Conservation (phyloP, 495 filamentous ascomycete genomes). For the Aspergillus bertholletiae region DNA sequence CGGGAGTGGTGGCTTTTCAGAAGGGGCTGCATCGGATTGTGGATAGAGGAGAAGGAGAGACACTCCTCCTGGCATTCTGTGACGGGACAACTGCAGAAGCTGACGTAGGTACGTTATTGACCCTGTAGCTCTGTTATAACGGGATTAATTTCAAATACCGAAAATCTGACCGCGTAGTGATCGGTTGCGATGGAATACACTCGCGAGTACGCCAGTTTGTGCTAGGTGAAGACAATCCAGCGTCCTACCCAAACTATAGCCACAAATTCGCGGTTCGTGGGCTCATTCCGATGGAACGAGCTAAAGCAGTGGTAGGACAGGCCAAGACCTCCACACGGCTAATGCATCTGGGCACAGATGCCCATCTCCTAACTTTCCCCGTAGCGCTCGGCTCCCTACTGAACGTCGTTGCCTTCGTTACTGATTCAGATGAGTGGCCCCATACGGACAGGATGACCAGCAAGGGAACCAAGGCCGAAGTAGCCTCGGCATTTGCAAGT, state of each 20-base stretch:
- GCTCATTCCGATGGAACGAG: conserved; percentile 46
- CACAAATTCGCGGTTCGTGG: conserved; percentile 53
- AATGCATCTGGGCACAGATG: conserved; percentile 43
- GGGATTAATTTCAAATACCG: too few relatives aligned
- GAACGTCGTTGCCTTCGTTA: conserved; percentile 47
- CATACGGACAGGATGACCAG: conserved; percentile 15
- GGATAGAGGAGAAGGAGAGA: conserved; percentile 24
- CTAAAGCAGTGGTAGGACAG: conserved; percentile 33
- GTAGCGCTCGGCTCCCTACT: conserved; percentile 32
- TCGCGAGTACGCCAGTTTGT: conserved; percentile 47
- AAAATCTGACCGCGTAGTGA: conserved; percentile 8
- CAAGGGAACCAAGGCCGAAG: conserved; percentile 22
- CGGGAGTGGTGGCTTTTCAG: conserved; percentile 36
- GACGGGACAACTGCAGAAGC: conserved; percentile 53
- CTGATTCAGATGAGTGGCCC: conserved; percentile 36
- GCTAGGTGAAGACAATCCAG: conserved; percentile 34
- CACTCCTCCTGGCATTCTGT: conserved; percentile 47
- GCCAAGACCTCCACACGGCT: conserved; percentile 36
- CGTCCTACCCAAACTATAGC: conserved; percentile 41
- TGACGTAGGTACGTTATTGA: conserved; percentile 35
- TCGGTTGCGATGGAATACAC: conserved; percentile 60
- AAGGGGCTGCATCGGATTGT: conserved; percentile 31
- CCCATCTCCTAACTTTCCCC: conserved; percentile 46
- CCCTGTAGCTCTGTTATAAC: not conserved
- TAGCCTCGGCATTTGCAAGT: conserved; percentile 19